Evolutionary conservation across 2,329 filamentous ascomycete species (phyloP), one percentile per base, ranked within the genome.

Genomic region (Emericellopsis atlantica): DNA sequence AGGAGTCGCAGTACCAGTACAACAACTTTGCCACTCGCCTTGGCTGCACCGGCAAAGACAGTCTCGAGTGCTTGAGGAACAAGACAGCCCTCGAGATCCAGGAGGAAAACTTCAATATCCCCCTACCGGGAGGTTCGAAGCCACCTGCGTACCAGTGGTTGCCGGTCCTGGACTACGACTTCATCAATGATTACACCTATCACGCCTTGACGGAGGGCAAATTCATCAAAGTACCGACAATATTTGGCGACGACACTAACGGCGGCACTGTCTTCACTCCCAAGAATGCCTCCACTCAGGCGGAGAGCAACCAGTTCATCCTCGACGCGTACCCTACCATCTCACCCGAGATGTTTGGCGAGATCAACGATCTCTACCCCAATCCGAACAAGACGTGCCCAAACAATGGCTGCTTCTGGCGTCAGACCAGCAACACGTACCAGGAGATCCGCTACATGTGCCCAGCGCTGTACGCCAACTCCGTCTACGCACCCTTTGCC

Each of bases 161-260:
- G 6, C 72, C 74, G 0, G 64, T 69, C 1, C 53, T 79, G 3
- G 76, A 81, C 46, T 62, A 65, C 2, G 62, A 66, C n/a, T 54
- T 79, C 12, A 57, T 77, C 4, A 55, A 51, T 0, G 68, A 74
- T 43, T 58, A 65, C 14, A 67, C 72, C 0, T 76, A 77, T 45
- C 60, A 54, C 2, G 50, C 64, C 1, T 74, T 72, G 39, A 51
- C 54, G 2, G 37, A 66, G 14, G 73, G 71, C 0, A 65, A 63
- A 6, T 74, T 76, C 53, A 54, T 76, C 44, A 62, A 63, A 22
- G 64, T 79, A 0, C 76, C 76, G 0, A 57, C 67, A 1, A 67
- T 79, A 15, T 68, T 56, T 34, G 61, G 62, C 8, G 59, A 62
- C 32, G 59, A 61, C 36, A 52, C 49, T 22, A 59, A 65, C 36